Evolutionary conservation across 495 filamentous ascomycete species (phyloP).

Genomic region (Xylaria curta): DNA sequence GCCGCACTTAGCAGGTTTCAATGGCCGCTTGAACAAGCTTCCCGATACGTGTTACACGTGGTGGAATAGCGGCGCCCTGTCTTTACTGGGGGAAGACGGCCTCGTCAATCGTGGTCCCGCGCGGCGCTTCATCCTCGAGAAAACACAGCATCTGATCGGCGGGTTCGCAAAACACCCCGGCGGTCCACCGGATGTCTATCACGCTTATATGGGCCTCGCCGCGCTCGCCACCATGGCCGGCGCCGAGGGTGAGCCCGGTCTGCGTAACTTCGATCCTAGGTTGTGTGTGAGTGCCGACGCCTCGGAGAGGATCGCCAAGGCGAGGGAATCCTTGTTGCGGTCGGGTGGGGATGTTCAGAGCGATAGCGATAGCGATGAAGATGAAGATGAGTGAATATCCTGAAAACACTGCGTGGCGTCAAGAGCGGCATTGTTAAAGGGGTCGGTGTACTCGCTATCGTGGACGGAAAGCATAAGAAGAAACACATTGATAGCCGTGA

Average conservation of each 20-base stretch:
- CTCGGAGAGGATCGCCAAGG: slow-evolving; percentile 51
- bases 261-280: slow-evolving; percentile 69
- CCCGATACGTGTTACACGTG: slow-evolving; percentile 95
- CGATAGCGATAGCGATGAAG: slow-evolving; percentile 8
- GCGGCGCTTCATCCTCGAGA: slow-evolving; percentile 79
- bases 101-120: slow-evolving; percentile 67
- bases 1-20: slow-evolving; percentile 65
- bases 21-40: slow-evolving; percentile 85
- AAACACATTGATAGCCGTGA: too few relatives aligned
- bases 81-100: slow-evolving; percentile 66
- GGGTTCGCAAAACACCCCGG: slow-evolving; percentile 88
- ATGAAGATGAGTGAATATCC: slow-evolving; percentile 26
- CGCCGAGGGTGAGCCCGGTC: slow-evolving; percentile 46
- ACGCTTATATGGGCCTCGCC: slow-evolving; percentile 87
- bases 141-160: slow-evolving; percentile 89
- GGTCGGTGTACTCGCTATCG: neutral
- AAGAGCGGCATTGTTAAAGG: neutral
- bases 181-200: slow-evolving; percentile 86
- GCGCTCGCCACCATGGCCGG: slow-evolving; percentile 70
- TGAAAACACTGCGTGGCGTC: neutral
- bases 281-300: slow-evolving; percentile 68
- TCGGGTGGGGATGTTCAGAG: neutral
- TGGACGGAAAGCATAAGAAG: neutral
- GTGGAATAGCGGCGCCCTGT: slow-evolving; percentile 80
- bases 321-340: slow-evolving; percentile 41